These are phyloP conservation scores for Phaffia australis DNA, from an alignment of 768 basidiomycete species.

Conservation along the genomic window DNA sequence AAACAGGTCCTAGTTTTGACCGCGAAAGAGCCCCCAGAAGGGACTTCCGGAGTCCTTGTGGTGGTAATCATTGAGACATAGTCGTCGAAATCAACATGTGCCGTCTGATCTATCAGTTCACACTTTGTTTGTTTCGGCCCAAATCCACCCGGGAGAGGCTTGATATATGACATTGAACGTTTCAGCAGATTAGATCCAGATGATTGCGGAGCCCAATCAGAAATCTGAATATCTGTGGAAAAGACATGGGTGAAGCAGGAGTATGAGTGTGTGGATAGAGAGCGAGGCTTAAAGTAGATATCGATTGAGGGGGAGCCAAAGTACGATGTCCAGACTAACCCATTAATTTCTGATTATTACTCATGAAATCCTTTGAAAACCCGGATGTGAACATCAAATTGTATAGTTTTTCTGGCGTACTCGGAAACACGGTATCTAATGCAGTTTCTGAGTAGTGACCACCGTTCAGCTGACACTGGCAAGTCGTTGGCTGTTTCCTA, in stretches of 20 bases:
- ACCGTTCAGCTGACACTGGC: slow-evolving; percentile 60
- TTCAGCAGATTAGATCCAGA: slow-evolving; percentile 56
- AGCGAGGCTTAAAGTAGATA: not conserved
- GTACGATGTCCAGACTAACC: slow-evolving; percentile 47
- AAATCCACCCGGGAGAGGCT: slow-evolving; percentile 72
- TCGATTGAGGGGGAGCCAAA: not conserved
- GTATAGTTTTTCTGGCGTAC: slow-evolving; percentile 88
- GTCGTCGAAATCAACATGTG: slow-evolving; percentile 69
- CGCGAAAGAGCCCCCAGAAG: slow-evolving; percentile 79
- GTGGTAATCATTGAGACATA: slow-evolving; percentile 75
- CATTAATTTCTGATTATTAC: slow-evolving; percentile 69
- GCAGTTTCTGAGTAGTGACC: slow-evolving; percentile 62
- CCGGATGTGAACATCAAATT: slow-evolving; percentile 92
- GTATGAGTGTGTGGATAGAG: not conserved
- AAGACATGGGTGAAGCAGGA: not conserved
- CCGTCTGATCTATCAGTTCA: slow-evolving; percentile 77
- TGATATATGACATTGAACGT: slow-evolving; percentile 92
- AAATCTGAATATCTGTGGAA: slow-evolving; percentile 74
- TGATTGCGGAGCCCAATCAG: slow-evolving; percentile 75
- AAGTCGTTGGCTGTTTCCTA: slow-evolving; percentile 38
- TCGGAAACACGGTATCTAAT: slow-evolving; percentile 68
- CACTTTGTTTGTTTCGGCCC: slow-evolving; percentile 95
- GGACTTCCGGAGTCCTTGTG: slow-evolving; percentile 87
- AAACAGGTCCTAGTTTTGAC: slow-evolving; percentile 92
- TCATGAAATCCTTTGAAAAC: slow-evolving; percentile 90